A percentile compares a stretch with the other conserved stretches of the same genome.
Conservation (phyloP, 495 filamentous ascomycete species). For the Penicillium daleae region DNA sequence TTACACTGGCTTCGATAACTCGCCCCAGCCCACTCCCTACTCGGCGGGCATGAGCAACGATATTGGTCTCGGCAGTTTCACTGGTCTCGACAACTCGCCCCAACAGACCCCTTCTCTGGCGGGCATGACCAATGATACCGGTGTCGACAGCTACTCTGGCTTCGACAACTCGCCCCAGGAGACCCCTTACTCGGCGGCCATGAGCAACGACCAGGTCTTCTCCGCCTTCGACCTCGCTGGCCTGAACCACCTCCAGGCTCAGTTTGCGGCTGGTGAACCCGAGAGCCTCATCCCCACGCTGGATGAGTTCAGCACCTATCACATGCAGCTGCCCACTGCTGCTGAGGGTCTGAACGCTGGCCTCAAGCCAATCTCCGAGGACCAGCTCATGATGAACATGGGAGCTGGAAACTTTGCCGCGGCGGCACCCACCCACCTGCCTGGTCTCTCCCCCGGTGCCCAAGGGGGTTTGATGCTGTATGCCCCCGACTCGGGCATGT, state of each 20-base stretch:
- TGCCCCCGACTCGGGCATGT: conserved; percentile 54
- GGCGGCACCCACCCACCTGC: conserved; percentile 23
- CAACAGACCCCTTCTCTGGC: conserved; percentile 9
- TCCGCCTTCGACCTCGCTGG: not conserved
- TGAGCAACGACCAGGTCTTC: not conserved
- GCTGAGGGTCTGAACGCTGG: no score
- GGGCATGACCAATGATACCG: conserved; percentile 12
- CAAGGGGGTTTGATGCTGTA: conserved; percentile 68
- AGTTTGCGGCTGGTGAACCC: conserved; percentile 59
- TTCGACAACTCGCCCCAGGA: conserved; percentile 22
- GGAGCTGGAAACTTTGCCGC: not conserved
- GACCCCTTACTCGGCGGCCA: not conserved
- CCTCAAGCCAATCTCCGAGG: not conserved
- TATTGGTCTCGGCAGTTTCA: not conserved
- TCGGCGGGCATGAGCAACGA: conserved; percentile 16
- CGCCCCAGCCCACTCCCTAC: conserved; percentile 14
- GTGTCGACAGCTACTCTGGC: not conserved
- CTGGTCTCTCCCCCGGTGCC: conserved; percentile 63
- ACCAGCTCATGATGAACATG: not conserved
- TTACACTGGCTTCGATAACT: conserved; percentile 10
- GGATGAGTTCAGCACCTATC: not conserved
- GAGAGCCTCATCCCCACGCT: conserved; percentile 30
- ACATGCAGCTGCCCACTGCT: no score
- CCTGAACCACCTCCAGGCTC: conserved; percentile 41
- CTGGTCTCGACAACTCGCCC: conserved; percentile 18